These are phyloP conservation scores for Venturiaceae sp. DNA, from an alignment of 2,329 filamentous ascomycete species.

Conservation along the genomic window DNA sequence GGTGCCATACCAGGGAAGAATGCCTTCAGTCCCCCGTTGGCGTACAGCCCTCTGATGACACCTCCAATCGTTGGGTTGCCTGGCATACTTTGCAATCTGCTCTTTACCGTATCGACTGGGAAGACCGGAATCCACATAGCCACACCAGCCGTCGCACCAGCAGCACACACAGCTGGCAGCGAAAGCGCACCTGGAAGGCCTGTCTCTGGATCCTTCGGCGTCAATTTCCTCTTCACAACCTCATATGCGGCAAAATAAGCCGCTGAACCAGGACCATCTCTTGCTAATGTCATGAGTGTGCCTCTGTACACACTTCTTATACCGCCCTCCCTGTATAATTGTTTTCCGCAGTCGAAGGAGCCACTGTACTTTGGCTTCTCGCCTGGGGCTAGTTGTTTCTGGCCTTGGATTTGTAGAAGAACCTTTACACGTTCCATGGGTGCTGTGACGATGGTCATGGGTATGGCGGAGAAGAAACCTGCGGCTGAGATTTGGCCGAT, in stretches of 20 bases:
- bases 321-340: conserved; percentile 87
- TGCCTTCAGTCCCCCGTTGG: conserved; percentile 70
- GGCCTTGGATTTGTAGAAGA: conserved; percentile 92
- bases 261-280: conserved; percentile 85
- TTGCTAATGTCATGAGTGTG: conserved; percentile 78
- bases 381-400: conserved; percentile 73
- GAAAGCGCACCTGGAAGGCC: conserved; percentile 73
- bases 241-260: conserved; percentile 98
- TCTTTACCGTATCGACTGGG: conserved; percentile 95
- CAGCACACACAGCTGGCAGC: conserved; percentile 71
- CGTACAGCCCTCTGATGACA: conserved; percentile 76
- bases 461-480: conserved; percentile 89
- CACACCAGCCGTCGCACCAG: conserved; percentile 82
- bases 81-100: conserved; percentile 80
- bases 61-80: conserved; percentile 72
- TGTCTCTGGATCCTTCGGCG: conserved; percentile 62
- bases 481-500: conserved; percentile 85
- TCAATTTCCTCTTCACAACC: conserved; percentile 80
- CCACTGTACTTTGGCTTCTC: conserved; percentile 89
- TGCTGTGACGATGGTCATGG: conserved; percentile 96
- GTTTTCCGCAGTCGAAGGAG: conserved; percentile 80
- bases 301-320: conserved; percentile 89
- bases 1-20: conserved; percentile 98
- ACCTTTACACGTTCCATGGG: conserved; percentile 99
- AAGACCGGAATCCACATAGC: conserved; percentile 99